Evolutionary conservation across 192 early-diverging fungal genomes (phyloP).

Genomic region (Mortierella hygrophila): DNA sequence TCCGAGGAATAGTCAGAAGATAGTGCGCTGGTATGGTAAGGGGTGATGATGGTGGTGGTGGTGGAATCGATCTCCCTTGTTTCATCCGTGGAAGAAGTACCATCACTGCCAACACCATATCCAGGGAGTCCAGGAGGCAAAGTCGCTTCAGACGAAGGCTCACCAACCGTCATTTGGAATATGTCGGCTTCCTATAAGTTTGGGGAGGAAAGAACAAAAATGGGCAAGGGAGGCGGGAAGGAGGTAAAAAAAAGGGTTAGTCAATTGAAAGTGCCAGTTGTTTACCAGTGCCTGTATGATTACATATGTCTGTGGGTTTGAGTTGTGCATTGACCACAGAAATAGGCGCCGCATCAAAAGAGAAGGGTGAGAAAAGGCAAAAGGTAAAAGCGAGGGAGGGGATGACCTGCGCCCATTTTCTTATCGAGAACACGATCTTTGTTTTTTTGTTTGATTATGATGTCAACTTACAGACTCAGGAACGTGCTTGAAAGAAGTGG

Average conservation of each 20-base stretch:
- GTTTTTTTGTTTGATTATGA: not conserved
- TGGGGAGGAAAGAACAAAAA: not conserved
- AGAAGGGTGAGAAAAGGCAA: not conserved
- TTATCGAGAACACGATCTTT: not conserved
- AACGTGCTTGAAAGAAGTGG: not conserved
- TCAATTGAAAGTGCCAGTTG: not conserved
- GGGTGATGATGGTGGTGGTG: not conserved
- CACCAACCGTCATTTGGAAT: not conserved
- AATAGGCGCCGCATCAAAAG: not conserved
- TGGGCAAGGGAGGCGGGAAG: no score
- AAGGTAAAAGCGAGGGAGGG: not conserved
- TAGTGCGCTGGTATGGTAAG: not conserved
- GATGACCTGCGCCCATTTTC: not conserved
- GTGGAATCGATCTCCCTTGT: not conserved
- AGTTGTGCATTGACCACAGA: slow-evolving; percentile 1
- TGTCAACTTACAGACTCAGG: slow-evolving; percentile 3
- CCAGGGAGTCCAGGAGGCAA: not conserved
- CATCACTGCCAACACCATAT: no score
- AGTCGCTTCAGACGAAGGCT: not conserved
- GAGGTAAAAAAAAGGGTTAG: not conserved
- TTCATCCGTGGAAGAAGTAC: not conserved
- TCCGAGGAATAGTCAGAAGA: not conserved
- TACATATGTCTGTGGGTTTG: not conserved
- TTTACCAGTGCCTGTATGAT: not conserved
- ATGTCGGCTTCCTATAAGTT: not conserved